Conservation (phyloP, 345 rosid species). For the Tarenaya hassleriana region DNA sequence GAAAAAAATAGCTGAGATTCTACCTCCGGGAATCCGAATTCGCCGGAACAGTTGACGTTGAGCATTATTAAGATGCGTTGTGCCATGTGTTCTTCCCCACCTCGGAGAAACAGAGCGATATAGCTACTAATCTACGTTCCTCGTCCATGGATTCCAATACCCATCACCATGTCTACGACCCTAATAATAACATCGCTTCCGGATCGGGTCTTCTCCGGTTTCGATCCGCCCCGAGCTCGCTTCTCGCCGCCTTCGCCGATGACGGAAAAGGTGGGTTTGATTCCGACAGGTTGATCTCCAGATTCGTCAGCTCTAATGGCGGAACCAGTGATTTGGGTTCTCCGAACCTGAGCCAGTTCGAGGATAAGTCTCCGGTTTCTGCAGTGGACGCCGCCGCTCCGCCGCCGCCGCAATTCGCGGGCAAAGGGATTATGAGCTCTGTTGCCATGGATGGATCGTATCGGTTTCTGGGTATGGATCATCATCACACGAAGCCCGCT, state of each 20-base stretch:
- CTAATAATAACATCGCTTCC: conserved; percentile 26
- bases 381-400: conserved; percentile 28
- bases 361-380: conserved; percentile 27
- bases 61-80: neutral
- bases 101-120: conserved; percentile 20
- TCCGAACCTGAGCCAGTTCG: conserved; percentile 19
- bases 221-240: conserved; percentile 73
- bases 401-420: conserved; percentile 63
- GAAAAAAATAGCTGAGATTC: neutral
- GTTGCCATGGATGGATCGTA: conserved; percentile 46
- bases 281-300: conserved; percentile 36
- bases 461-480: conserved; percentile 38
- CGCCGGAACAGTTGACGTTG: neutral
- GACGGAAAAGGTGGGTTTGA: conserved; percentile 32
- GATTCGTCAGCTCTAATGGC: conserved; percentile 37
- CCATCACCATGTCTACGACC: conserved; percentile 38
- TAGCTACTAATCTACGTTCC: neutral
- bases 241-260: conserved; percentile 36
- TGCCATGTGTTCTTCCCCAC: neutral
- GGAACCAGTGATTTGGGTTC: conserved; percentile 24
- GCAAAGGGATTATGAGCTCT: conserved; percentile 36
- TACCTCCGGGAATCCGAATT: neutral
- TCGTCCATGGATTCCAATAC: conserved; percentile 57
- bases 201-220: conserved; percentile 69
- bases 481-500: conserved; percentile 34